Evolutionary conservation across 2,329 filamentous ascomycete genomes (phyloP), one percentile per base, ranked within the genome.

Genomic region (Neonectria hederae): DNA sequence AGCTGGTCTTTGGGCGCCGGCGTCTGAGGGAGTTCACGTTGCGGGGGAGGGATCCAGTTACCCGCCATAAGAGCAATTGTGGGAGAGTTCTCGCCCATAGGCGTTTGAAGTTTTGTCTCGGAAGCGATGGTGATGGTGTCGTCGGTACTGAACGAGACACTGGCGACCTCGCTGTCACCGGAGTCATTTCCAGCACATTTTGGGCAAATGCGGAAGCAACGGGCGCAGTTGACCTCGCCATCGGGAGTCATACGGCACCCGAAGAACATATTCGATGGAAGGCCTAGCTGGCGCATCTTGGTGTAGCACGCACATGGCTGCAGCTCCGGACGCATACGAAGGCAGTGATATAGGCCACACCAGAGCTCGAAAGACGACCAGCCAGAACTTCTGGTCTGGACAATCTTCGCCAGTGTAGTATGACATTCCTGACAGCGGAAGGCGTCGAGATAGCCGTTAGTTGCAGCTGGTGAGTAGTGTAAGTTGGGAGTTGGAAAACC

Each of bases 221-320:
- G 42, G 30, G 54, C 21, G 17, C 54, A 57, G 21, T 49, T 22
- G 24, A 49, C 11, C 5, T 48, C 4, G 19, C 17, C 14, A 3
- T 48, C 5, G 4, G 42, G 42, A 6, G 38, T 21, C 14, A 8
- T 40, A 2, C 54, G 54, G 19, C 54, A 56, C 2, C 28, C 42
- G n/a, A 56, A 19, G 21, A 26, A 40, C 19, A n/a, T 38, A 10
- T 26, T 28, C 6, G 43, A 35, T 24, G 43, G 28, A 14, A 48
- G 54, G 22, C 30, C 13, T 1, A 48, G 21, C 11, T 38, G 19
- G 21, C 4, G 13, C 26, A 38, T 56, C 30, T 38, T 38, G 13
- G 19, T 32, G 54, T 56, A 46, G 24, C 54, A 56, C 3, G 28
- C 11, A 38, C 54, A 56, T 35, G 42, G 40, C n/a, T 11, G 53